Base-by-base conservation (phyloP, 805 yeast genomes). In the Schizosaccharomyces osmophilus region DNA sequence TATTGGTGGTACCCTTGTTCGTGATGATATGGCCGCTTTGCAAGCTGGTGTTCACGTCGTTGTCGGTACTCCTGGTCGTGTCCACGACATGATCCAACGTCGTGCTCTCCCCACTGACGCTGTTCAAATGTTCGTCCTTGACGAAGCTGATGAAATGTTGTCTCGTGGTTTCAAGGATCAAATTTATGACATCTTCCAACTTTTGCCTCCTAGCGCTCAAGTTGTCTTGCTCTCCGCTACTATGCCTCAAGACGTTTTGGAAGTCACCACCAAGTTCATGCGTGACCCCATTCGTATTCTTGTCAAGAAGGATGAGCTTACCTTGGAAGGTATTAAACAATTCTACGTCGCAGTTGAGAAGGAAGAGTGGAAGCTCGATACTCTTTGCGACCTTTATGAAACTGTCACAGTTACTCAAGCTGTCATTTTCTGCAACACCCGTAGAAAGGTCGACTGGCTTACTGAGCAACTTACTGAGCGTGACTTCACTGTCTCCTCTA, bases 1-100 rank as follows among this genome's bases (percentile, higher is more conserved):
- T 75, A 87, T 93, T 70, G 98, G 98, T 74, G 98, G 98, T 73
- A 90, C 95, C 64, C 80, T 87, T 64, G 80, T 87, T 72, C 82
- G 82, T 64, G 93, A 88, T 66, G 98, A 93, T 77, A 78, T 85
- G 66, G 85, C 83, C 73, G 87, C 85, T 66, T 80, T 93, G 72
- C 79, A 80, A 69, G 80, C 81, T 65, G 95, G 95, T 67, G 94
- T 85, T 66, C 97, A 90, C 76, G 80, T 90, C 63, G 94, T 93
- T 63, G 90, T 88, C 69, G 98, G 97, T 72, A 93, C 98, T 63
- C 98, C 98, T 68, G 98, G 98, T 71, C 83, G 98, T 77, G 97
- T 93, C 66, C 81, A 78, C 69, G 97, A 93, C 74, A 87, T 93
- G 90, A 89, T 93, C 71, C 85, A 86, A 75, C 82, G 97, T 73